Base-by-base conservation (phyloP, 164 flowering plant genomes). In the Berberis vulgaris region DNA sequence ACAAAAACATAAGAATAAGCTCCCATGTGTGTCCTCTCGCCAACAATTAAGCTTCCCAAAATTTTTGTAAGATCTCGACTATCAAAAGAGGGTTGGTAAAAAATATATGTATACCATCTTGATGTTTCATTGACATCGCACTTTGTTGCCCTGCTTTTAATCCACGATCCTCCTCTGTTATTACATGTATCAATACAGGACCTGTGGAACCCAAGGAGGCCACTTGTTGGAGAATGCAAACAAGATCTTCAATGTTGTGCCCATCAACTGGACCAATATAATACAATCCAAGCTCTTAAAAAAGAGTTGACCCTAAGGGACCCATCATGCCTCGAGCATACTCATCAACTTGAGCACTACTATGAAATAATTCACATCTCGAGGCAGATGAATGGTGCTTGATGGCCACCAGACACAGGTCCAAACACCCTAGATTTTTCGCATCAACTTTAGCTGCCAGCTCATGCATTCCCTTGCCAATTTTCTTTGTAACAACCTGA, bases 221-320 rank as follows among this genome's bases (percentile, higher is more conserved):
- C 62, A 92, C 98, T 79, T 89, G 82, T 67, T 78, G 81, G 26
- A 92, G 77, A 68, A 92, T 86, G 73, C 86, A 82, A 4, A 84
- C 63, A 7, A 92, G 81, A 71, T 92, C 96, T 62, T 86, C 90
- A 72, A 92, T 82, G 65, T 87, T 89, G 86, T 87, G 94, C n/a
- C 98, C 98, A 85, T 89, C 85, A 69, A 92, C 85, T 40, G 98
- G 98, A 62, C 95, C 98, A 57, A 92, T 89, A 67, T 89, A 92
- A 69, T 92, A 92, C 59, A 92, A 65, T 12, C 98, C 98, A 75
- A 92, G 92, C 74, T 92, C 98, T 82, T 92, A 96, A 74, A 87
- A 92, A 41, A 92, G 92, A 60, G 98, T 87, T 40, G 98, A 79
- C 47, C 96, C 98, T 13, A 60, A 70, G 8, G 92, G 95, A 64